Evolutionary conservation across 2,329 filamentous ascomycete species (phyloP).

Genomic region (Colletotrichum higginsianum): DNA sequence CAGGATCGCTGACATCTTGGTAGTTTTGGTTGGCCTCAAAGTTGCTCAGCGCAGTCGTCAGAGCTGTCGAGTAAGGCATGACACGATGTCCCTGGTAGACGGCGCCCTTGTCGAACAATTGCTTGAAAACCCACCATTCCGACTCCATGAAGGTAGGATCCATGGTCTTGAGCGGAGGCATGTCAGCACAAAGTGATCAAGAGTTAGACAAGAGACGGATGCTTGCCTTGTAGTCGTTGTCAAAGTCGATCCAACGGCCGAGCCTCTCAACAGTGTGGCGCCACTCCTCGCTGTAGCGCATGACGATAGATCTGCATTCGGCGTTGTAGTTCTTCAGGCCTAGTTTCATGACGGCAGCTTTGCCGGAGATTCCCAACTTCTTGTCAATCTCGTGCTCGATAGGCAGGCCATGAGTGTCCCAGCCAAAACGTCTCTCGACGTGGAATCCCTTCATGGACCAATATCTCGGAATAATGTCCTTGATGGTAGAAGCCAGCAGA

Average conservation of each 20-base stretch:
- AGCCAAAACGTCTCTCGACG: slow-evolving; percentile 93
- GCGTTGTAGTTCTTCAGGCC: slow-evolving; percentile 92
- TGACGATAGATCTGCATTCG: slow-evolving; percentile 93
- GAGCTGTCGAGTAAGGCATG: slow-evolving; percentile 91
- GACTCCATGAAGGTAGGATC: slow-evolving; percentile 96
- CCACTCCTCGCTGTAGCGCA: slow-evolving; percentile 92
- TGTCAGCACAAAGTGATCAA: slow-evolving; percentile 39
- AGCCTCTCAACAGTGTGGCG: slow-evolving; percentile 87
- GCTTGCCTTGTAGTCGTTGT: slow-evolving; percentile 91
- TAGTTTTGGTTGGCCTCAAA: slow-evolving; percentile 96
- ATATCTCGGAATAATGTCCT: slow-evolving; percentile 96
- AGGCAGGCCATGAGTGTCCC: slow-evolving; percentile 94
- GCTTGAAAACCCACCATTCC: slow-evolving; percentile 97
- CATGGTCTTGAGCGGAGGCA: slow-evolving; percentile 78
- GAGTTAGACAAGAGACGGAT: not conserved
- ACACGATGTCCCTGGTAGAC: slow-evolving; percentile 94
- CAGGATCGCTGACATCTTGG: slow-evolving; percentile 92
- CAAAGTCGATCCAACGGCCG: slow-evolving; percentile 97
- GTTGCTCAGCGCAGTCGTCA: slow-evolving; percentile 72
- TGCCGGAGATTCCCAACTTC: slow-evolving; percentile 89
- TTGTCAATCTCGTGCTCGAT: slow-evolving; percentile 99
- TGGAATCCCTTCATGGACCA: slow-evolving; percentile 98
- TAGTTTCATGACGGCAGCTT: slow-evolving; percentile 87
- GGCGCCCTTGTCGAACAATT: slow-evolving; percentile 88
- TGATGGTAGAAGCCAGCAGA: slow-evolving; percentile 92